Conservation (phyloP, 805 yeast genomes). For the Candida orba region DNA sequence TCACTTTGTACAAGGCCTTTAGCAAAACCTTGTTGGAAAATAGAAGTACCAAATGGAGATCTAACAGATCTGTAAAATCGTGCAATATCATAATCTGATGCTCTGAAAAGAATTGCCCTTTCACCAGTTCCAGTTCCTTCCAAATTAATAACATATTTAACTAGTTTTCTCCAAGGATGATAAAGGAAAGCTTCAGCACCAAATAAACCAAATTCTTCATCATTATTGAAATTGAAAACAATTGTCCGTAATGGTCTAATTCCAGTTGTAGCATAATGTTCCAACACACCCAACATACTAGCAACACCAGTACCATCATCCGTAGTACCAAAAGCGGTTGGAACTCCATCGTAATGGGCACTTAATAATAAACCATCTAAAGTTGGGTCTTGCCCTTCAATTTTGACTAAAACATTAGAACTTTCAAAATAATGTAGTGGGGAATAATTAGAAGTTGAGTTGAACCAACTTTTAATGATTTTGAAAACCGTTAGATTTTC, state of each 20-base stretch:
- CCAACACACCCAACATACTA: conserved; percentile 63
- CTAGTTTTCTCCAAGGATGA: conserved; percentile 64
- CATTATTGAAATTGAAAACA: conserved; percentile 78
- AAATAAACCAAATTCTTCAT: conserved; percentile 81
- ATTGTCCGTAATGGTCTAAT: conserved; percentile 63
- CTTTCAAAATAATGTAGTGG: conserved; percentile 74
- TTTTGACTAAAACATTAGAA: conserved; percentile 68
- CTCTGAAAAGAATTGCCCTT: conserved; percentile 71
- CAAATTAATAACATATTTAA: conserved; percentile 64
- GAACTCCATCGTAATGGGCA: conserved; percentile 88
- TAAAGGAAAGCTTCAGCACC: conserved; percentile 72
- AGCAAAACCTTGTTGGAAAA: conserved; percentile 81
- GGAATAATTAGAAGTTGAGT: conserved; percentile 30
- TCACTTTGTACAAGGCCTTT: conserved; percentile 66
- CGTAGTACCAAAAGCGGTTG: conserved; percentile 80
- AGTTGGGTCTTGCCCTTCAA: conserved; percentile 52
- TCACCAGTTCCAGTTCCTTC: conserved; percentile 91
- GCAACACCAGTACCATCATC: conserved; percentile 92
- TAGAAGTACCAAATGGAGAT: conserved; percentile 69
- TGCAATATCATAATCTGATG: conserved; percentile 71
- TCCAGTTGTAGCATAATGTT: conserved; percentile 32
- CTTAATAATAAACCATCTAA: conserved; percentile 68
- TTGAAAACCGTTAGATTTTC: conserved; percentile 37
- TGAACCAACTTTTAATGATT: conserved; percentile 43
- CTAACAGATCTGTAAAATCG: conserved; percentile 47